Evolutionary conservation across 371 early-diverging fungal genomes (phyloP).

Genomic region (Smittium culicis): DNA sequence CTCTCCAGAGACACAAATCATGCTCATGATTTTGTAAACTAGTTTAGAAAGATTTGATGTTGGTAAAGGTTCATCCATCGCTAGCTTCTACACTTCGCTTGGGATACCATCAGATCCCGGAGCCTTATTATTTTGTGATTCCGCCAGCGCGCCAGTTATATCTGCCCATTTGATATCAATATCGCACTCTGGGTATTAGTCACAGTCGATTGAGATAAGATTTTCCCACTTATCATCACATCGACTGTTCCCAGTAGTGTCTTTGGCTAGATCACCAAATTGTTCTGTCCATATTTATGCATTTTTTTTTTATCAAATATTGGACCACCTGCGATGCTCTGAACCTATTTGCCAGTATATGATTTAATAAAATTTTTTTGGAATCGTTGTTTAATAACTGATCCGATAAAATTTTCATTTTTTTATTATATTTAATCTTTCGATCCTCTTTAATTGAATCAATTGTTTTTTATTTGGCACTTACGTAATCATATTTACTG

Average conservation of each 20-base stretch:
- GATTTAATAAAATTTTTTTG: too few species aligned
- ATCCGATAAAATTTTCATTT: too few species aligned
- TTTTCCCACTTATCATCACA: background rate
- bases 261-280: background rate
- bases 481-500: too few species aligned
- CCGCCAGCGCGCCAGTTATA: background rate
- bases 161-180: background rate
- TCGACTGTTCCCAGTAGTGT: background rate
- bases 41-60: background rate
- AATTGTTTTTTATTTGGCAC: too few species aligned
- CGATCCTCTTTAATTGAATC: too few species aligned
- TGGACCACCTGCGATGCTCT: too few species aligned
- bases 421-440: too few species aligned
- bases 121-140: background rate
- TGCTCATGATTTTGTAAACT: slow-evolving; percentile 1
- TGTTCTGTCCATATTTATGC: background rate
- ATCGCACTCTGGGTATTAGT: background rate
- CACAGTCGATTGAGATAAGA: background rate
- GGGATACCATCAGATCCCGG: background rate
- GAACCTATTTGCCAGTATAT: too few species aligned
- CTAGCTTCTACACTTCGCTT: background rate
- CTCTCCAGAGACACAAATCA: background rate
- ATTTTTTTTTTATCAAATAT: background rate
- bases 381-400: too few species aligned
- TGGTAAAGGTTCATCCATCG: background rate